phyloP scores from a whole-genome alignment of 1,284 basidiomycete species.

The Hypsizygus ulmarius region DNA sequence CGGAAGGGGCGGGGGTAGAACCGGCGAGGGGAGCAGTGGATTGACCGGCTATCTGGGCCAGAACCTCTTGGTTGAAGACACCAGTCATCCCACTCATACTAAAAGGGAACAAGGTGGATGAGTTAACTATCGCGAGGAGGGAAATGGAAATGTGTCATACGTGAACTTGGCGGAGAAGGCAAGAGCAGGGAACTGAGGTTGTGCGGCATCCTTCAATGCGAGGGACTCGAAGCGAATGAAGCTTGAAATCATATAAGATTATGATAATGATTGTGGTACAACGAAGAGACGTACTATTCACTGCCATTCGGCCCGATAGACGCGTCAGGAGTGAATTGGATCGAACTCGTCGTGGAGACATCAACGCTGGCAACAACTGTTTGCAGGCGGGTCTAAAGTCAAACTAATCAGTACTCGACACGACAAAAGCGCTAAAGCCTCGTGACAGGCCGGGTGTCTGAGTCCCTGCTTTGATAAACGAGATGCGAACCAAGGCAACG shows the following conservation, averaged over 20 bases:
- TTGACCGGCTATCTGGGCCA: slow-evolving; percentile 57
- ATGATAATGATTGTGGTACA: not conserved
- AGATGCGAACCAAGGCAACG: no score
- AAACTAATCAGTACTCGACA: not conserved
- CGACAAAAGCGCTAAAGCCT: not conserved
- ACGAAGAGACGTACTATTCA: slow-evolving; percentile 51
- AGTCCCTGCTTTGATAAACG: no score
- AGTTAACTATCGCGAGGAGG: slow-evolving; percentile 2
- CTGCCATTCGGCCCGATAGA: slow-evolving; percentile 57
- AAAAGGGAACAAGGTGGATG: slow-evolving; percentile 2
- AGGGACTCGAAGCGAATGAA: slow-evolving; percentile 74
- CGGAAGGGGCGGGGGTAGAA: slow-evolving; percentile 22
- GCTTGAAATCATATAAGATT: slow-evolving; percentile 34
- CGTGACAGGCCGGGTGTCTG: no score
- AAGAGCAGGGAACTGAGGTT: slow-evolving; percentile 55
- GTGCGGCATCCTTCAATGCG: slow-evolving; percentile 45
- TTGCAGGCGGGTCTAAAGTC: slow-evolving; percentile 62
- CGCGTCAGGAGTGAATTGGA: slow-evolving; percentile 60
- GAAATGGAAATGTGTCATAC: slow-evolving; percentile 34
- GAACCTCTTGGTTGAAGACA: slow-evolving; percentile 50
- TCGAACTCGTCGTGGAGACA: slow-evolving; percentile 51
- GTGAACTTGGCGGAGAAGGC: slow-evolving; percentile 83
- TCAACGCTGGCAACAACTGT: slow-evolving; percentile 54
- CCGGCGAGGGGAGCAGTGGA: slow-evolving; percentile 53
- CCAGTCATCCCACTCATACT: slow-evolving; percentile 63